Evolutionary conservation across 2,329 filamentous ascomycete species (phyloP), one percentile per base, ranked within the genome.

Genomic region (Lanzia echinophila): DNA sequence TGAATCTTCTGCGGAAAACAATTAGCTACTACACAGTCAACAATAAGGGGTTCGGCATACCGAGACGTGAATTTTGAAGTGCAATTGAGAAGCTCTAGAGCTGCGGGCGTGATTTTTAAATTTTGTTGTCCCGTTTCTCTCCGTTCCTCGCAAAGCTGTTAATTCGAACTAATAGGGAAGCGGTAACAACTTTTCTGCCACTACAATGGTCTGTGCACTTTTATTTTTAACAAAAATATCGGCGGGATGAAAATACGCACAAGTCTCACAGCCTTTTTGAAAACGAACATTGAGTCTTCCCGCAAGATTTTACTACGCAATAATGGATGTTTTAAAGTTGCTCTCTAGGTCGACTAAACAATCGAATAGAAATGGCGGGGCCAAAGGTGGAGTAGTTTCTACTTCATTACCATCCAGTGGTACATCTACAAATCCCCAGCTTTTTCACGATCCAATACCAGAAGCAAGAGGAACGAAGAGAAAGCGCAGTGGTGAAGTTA

Each of bases 291-390:
- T 28, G 24, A 8, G 24, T 28, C 8, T 28, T 28, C 15, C 15
- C 19, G 22, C 43, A 19, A 13, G 19, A 39, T 45, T 31, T 7
- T 10, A 28, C 34, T 19, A 24, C 24, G 36, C 34, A 42, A 34
- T 17, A 24, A 69, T 69, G 67, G 86, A 90, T 70, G 83, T 89
- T 52, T 75, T 89, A 65, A 88, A 84, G 64, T 73, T 90, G 32
- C 73, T 90, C 56, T 88, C 86, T 34, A 79, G 86, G 48, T 85
- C 85, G 54, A 83, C 82, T 3, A 88, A 87, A 58, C 75, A 75
- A 63, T 51, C 57, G 13, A 60, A 58, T 54, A 74, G 71, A 47
- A 57, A 63, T 11, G 63, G 65, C 17, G 57, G 67, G 12, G 58
- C 59, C 6, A 66, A 69, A 39, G 65, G 69, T 31, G 63, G 63